Base-by-base conservation (phyloP, 495 filamentous ascomycete species). In the Xylaria castorea region DNA sequence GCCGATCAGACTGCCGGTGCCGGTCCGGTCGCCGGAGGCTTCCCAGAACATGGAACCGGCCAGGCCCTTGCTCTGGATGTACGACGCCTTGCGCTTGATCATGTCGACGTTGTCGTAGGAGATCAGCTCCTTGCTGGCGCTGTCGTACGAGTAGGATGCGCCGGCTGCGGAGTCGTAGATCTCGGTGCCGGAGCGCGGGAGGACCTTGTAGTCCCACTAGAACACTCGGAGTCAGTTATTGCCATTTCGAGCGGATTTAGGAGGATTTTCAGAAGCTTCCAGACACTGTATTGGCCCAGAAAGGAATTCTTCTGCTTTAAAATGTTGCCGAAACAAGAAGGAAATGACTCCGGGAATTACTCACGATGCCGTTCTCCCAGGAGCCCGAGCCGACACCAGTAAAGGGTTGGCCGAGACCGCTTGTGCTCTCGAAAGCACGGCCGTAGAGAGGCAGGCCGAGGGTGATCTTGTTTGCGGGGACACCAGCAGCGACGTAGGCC, bases 11-110 rank as follows among this genome's bases (percentile, higher is more conserved):
- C 90, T 92, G 53, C 85, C 86, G n/a, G 82, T 81, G 6, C 83
- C 88, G 1, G 61, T 83, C 76, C 87, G 89, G 81, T 97, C 95
- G 16, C 85, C 89, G 72, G 90, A 93, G 48, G 89, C 90, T 82
- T 97, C 94, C 94, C 95, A 98, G 88, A 92, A 97, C 93, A 97
- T 97, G 3, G 86, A 89, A 30, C 95, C 94, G 1, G 90, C 94
- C 4, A 97, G 84, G 1, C 88, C 87, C 71, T 84, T 83, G 50
- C 81, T 71, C 79, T 85, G 85, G 68, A 95, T 84, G 76, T 91
- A 97, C 12, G 77, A 76, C 6, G 89, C 90, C 85, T 97, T 98
- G 55, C 73, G 40, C 62, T 79, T 76, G 0, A 91, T 85, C 74
- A 91, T 87, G 12, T 87, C 84, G 0, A 85, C 83, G 11, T 87